Conservation (phyloP, 2,329 filamentous ascomycete genomes). For the Penicillium sp. region DNA sequence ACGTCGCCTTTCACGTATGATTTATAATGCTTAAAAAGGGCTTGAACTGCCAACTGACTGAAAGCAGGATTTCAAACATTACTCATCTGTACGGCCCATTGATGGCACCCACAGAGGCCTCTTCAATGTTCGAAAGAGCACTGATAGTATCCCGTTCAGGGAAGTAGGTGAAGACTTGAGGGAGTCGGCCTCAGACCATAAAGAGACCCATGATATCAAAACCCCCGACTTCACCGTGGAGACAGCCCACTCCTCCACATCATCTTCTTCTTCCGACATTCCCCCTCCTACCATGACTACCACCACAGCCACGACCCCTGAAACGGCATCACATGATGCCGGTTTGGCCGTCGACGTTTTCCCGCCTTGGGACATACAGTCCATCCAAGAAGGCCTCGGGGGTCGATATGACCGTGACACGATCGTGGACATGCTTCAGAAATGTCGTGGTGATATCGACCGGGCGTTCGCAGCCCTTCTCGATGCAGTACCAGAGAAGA, state of each 20-base stretch:
- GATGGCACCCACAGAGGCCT: slow-evolving; percentile 57
- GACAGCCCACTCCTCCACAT: not conserved
- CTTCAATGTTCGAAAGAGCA: slow-evolving; percentile 41
- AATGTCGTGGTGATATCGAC: slow-evolving; percentile 55
- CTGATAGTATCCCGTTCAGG: slow-evolving; percentile 27
- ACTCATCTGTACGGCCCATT: slow-evolving; percentile 63
- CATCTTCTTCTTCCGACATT: not conserved
- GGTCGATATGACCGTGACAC: slow-evolving; percentile 50
- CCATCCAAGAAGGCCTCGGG: slow-evolving; percentile 52
- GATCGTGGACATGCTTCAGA: slow-evolving; percentile 53
- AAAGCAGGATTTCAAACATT: slow-evolving; percentile 61
- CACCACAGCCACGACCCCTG: slow-evolving; percentile 10
- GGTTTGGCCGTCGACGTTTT: slow-evolving; percentile 39
- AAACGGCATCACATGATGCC: slow-evolving; percentile 12
- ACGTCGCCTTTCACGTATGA: slow-evolving; percentile 65
- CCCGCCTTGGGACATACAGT: slow-evolving; percentile 56
- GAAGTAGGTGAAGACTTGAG: not conserved
- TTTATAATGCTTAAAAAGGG: not conserved
- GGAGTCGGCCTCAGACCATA: not conserved
- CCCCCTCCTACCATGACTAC: not conserved
- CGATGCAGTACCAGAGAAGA: slow-evolving; percentile 22
- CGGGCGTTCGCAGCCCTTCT: slow-evolving; percentile 53
- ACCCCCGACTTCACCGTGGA: not conserved
- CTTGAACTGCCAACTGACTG: slow-evolving; percentile 10
- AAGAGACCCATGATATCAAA: not conserved